A percentile compares a stretch with the other conserved stretches of the same genome.
Evolutionary conservation across 257 asterid genomes (phyloP).

Genomic region (Primulina eburnea): DNA sequence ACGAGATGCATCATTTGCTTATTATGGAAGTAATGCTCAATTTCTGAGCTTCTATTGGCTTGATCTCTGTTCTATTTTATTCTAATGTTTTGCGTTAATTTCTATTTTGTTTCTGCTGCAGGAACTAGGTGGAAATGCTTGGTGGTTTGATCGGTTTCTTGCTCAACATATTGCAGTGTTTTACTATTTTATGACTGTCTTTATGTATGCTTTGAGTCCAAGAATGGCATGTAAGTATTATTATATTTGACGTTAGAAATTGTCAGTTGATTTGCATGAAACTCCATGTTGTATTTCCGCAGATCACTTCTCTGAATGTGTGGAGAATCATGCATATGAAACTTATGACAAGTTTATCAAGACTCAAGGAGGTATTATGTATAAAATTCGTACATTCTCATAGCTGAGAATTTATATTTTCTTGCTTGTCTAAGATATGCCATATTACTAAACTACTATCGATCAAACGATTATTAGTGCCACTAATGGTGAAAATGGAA

Average conservation of each 20-base stretch:
- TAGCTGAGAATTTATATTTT: constrained; percentile 13
- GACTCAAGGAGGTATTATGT: constrained; percentile 58
- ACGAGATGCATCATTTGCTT: constrained; percentile 99
- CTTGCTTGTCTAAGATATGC: not conserved
- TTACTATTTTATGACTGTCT: constrained; percentile 83
- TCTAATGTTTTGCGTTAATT: not conserved
- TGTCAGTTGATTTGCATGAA: not conserved
- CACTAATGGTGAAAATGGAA: constrained; percentile 3
- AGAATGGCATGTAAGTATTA: constrained; percentile 95
- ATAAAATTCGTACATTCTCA: not conserved
- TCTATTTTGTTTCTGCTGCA: constrained; percentile 30
- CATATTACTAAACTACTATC: not conserved
- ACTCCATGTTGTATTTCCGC: constrained; percentile 25
- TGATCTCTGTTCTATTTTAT: constrained; percentile 17
- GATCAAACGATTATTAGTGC: not conserved
- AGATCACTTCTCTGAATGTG: constrained; percentile 98
- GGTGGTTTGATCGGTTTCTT: constrained; percentile 97
- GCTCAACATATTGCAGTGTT: constrained; percentile 78
- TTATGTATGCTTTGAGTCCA: constrained; percentile 91
- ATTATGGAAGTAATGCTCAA: constrained; percentile 83
- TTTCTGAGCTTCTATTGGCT: constrained; percentile 22
- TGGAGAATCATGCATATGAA: constrained; percentile 90
- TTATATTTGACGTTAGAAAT: constrained; percentile 1
- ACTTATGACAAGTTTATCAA: constrained; percentile 94
- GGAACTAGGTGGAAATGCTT: constrained; percentile 97